Evolutionary conservation across 371 early-diverging fungal species (phyloP), one percentile per base, ranked within the genome.

Genomic region (Rhizopus microsporus): DNA sequence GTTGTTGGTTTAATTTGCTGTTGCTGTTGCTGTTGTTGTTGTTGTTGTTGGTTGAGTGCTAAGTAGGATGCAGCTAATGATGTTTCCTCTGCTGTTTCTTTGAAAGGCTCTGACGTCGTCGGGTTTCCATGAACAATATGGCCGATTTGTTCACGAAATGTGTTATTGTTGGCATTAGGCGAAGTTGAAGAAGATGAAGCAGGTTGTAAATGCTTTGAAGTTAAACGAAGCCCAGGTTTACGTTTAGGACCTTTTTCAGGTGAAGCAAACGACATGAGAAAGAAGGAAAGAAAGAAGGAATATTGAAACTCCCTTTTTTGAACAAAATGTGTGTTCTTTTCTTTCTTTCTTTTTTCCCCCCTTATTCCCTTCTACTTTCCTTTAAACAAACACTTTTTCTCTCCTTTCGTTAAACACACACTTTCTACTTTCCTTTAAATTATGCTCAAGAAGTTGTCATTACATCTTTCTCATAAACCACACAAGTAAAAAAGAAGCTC

Each of bases 131-230:
- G 69, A 9, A 77, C 72, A 46, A 77, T 75, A 46, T 72, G 63
- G 10, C 70, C 75, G 23, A 77, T 56, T 50, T 74, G 64, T 51
- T 70, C 72, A 48, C 70, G 63, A 44, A 77, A 72, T 31, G 52
- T 37, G 30, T 56, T 59, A 30, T 57, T 61, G 9, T 31, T 53
- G n/a, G 57, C 51, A 37, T 61, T 66, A 37, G 68, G 61, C 43
- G 64, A 63, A 8, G 50, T 37, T 7, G 55, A 48, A 31, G 58
- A 44, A 7, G 55, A 45, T 7, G 57, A 43, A n/a, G 58, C 57
- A 9, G 58, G 44, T 17, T 68, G 60, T n/a, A 68, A 51, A 35
- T 63, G 68, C 33, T 61, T 45, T 37, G 62, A 49, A 23, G 58
- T 55, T n/a, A 68, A 32, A 35, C 64, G 63, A 39, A 68, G 68